Conservation (phyloP, 2,329 filamentous ascomycete species). For the Calonectria pseudoturangicola region DNA sequence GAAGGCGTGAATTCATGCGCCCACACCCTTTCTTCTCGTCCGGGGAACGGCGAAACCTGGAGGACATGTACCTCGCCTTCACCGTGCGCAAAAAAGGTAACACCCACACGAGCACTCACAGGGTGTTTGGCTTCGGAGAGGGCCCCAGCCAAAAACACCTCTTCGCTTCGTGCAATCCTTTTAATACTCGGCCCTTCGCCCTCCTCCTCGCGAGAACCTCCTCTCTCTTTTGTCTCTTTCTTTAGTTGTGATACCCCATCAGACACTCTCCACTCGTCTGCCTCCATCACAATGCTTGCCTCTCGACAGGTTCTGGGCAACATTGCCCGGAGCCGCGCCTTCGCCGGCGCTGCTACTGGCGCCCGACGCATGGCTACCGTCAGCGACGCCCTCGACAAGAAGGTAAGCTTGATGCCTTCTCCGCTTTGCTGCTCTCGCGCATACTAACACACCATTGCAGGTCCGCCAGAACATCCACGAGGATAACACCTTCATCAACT, state of each 20-base stretch:
- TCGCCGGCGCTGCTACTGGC: constrained; percentile 74
- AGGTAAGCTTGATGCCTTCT: constrained; percentile 73
- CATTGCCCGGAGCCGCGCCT: constrained; percentile 76
- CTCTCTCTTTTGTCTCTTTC: constrained; percentile 44
- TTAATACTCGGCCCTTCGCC: constrained; percentile 54
- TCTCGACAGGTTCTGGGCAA: constrained; percentile 82
- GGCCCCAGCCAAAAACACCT: constrained; percentile 52
- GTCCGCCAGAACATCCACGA: constrained; percentile 98
- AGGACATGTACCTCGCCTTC: constrained; percentile 46
- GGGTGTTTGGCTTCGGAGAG: constrained; percentile 47
- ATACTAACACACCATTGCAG: constrained; percentile 59
- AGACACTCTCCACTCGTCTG: constrained; percentile 54
- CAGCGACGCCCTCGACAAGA: constrained; percentile 90
- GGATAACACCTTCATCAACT: constrained; percentile 98
- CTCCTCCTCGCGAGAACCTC: constrained; percentile 48
- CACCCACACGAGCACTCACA: constrained; percentile 29
- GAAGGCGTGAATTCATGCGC: constrained; percentile 24
- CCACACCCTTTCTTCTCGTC: constrained; percentile 16
- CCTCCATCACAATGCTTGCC: constrained; percentile 76
- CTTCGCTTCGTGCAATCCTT: constrained; percentile 48
- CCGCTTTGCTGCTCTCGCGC: too few relatives aligned
- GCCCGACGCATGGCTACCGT: constrained; percentile 88
- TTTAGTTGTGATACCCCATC: constrained; percentile 50
- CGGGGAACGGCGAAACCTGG: constrained; percentile 36
- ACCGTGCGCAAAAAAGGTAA: constrained; percentile 44